These are phyloP conservation scores for Serendipita sp. DNA, from an alignment of 768 basidiomycete genomes.

Conservation along the genomic window DNA sequence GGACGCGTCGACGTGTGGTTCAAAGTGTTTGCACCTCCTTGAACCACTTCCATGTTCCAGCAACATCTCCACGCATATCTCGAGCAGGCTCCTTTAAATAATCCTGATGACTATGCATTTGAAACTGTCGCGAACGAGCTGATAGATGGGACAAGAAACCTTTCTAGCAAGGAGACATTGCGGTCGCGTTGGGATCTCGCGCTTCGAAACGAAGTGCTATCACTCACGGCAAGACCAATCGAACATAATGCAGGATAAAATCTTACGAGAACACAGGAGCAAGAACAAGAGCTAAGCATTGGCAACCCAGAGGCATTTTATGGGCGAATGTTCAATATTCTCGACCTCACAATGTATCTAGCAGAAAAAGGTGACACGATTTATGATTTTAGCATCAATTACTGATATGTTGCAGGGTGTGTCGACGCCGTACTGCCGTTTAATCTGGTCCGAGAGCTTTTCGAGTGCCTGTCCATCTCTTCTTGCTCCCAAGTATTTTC, in stretches of 20 bases:
- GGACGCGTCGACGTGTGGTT: neutral
- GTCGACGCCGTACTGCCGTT: constrained; percentile 32
- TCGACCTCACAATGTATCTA: neutral
- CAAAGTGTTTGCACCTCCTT: neutral
- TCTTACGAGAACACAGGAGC: neutral
- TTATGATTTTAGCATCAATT: neutral
- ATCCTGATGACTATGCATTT: neutral
- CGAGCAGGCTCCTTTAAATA: neutral
- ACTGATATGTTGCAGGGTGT: neutral
- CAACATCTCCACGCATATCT: neutral
- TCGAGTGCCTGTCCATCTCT: constrained; percentile 70
- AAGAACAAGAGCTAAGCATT: neutral
- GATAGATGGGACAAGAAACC: neutral
- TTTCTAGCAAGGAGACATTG: neutral
- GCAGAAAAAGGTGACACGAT: neutral
- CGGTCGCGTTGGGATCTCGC: neutral
- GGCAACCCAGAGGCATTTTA: neutral
- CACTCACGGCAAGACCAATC: neutral
- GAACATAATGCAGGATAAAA: neutral
- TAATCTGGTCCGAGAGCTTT: constrained; percentile 56
- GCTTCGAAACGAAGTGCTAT: neutral
- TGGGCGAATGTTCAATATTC: neutral
- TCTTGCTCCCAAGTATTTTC: constrained; percentile 79
- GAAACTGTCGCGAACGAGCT: neutral
- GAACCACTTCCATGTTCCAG: neutral